A percentile compares a stretch with the other conserved stretches of the same genome.
Evolutionary conservation across 495 filamentous ascomycete species (phyloP).

Genomic region (Lindgomyces ingoldianus): DNA sequence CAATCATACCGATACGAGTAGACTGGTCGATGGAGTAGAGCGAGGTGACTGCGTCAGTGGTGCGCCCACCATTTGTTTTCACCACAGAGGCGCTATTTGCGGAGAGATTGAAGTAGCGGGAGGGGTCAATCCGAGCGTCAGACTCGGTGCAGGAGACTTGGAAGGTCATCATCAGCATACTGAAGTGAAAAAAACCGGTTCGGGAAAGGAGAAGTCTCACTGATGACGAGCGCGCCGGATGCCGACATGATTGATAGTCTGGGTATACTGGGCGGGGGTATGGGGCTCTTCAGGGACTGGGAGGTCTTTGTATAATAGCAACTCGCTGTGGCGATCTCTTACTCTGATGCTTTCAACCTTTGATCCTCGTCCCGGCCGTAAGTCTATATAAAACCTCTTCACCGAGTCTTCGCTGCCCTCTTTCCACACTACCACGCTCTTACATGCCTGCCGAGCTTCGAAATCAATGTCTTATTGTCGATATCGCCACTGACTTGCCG

Average conservation of each 20-base stretch:
- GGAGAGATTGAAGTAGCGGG: slow-evolving; percentile 29
- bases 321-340: no score
- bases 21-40: slow-evolving; percentile 39
- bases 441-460: no score
- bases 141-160: slow-evolving; percentile 27
- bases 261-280: not conserved
- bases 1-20: slow-evolving; percentile 36
- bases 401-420: no score
- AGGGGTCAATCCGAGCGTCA: slow-evolving; percentile 27
- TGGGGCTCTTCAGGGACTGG: not conserved
- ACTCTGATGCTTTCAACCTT: no score
- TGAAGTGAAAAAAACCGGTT: not conserved
- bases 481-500: no score
- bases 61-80: slow-evolving; percentile 42
- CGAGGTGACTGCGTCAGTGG: slow-evolving; percentile 37
- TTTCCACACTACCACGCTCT: no score
- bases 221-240: not conserved
- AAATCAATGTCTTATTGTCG: no score
- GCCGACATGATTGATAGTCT: not conserved
- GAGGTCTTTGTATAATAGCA: not conserved
- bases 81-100: slow-evolving; percentile 38
- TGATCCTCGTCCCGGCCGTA: no score
- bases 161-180: not conserved
- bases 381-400: no score
- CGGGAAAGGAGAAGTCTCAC: not conserved